Percentiles rank a stretch among this genome's conserved stretches.
Conservation (phyloP, 805 yeast genomes). For the Tetrapisispora pingtungensis region DNA sequence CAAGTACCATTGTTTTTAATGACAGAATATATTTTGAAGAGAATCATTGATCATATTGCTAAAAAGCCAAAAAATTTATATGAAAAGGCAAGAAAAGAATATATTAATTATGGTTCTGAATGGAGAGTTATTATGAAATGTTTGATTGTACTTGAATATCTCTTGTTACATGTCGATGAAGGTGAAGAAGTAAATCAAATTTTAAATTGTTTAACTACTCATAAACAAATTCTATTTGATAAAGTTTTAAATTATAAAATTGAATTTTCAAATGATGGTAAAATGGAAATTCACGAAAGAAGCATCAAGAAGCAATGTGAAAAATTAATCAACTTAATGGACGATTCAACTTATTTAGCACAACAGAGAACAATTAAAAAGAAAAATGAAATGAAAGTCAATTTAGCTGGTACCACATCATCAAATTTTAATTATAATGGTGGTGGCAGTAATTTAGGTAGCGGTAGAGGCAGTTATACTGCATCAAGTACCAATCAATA, state of each 20-base stretch:
- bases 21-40: constrained; percentile 30
- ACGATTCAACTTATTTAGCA: constrained; percentile 23
- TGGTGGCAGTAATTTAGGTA: not conserved
- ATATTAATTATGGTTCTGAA: constrained; percentile 32
- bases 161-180: constrained; percentile 27
- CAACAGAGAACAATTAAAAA: constrained; percentile 21
- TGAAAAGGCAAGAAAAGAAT: constrained; percentile 32
- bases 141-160: constrained; percentile 27
- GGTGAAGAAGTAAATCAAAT: constrained; percentile 26
- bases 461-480: not conserved
- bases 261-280: constrained; percentile 28
- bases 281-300: constrained; percentile 31
- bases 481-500: not conserved
- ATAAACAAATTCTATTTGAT: constrained; percentile 23
- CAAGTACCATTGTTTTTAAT: constrained; percentile 25
- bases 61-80: constrained; percentile 28
- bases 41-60: constrained; percentile 30
- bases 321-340: constrained; percentile 20
- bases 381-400: constrained; percentile 23
- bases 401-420: not conserved
- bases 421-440: not conserved
- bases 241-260: constrained; percentile 24
- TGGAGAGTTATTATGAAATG: constrained; percentile 34
- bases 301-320: constrained; percentile 29
- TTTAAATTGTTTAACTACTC: constrained; percentile 20